phyloP scores from a whole-genome alignment of 2,329 filamentous ascomycete species.

The Monilinia polystroma region DNA sequence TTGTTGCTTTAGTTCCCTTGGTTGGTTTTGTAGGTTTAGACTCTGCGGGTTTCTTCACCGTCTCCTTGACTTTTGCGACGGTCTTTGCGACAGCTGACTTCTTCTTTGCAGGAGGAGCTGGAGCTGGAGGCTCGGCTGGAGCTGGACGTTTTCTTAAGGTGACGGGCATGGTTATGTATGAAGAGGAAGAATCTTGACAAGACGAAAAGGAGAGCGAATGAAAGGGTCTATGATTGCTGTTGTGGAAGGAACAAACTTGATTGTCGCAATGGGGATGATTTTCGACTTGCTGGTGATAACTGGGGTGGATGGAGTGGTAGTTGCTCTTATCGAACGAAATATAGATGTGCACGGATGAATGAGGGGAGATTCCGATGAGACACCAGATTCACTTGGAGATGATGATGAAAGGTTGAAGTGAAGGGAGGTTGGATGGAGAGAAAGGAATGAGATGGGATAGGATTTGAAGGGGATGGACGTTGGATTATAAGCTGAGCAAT shows the following conservation, averaged over 20 bases:
- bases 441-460: constrained; percentile 10
- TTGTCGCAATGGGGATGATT: constrained; percentile 28
- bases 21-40: constrained; percentile 39
- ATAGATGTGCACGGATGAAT: background rate
- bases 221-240: background rate
- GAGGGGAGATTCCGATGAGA: background rate
- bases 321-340: constrained; percentile 7
- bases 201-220: constrained; percentile 27
- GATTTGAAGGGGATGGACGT: constrained; percentile 27
- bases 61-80: constrained; percentile 43
- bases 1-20: background rate
- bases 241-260: constrained; percentile 21
- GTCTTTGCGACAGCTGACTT: constrained; percentile 44
- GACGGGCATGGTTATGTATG: constrained; percentile 51
- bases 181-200: constrained; percentile 13
- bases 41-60: constrained; percentile 11
- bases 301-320: background rate
- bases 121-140: constrained; percentile 46
- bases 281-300: background rate
- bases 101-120: constrained; percentile 51
- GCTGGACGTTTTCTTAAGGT: constrained; percentile 63
- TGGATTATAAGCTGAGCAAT: constrained; percentile 33
- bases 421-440: background rate
- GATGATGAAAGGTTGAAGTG: background rate
- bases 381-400: background rate